Evolutionary conservation across 805 yeast genomes (phyloP), one percentile per base, ranked within the genome.

Genomic region (Zygotorulaspora florentina): DNA sequence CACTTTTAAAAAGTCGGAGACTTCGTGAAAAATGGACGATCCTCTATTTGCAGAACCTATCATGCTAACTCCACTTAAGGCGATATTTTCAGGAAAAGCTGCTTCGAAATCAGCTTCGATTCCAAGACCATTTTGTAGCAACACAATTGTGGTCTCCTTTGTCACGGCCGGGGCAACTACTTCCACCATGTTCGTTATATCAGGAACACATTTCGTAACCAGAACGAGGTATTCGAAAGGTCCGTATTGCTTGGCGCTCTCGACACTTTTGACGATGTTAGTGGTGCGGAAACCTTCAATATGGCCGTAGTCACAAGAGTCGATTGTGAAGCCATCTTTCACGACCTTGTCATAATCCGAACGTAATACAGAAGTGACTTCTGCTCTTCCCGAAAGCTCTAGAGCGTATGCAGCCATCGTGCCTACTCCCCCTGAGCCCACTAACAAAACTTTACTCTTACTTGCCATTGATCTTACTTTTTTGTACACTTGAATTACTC

Each of bases 351-450:
- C 73, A 59, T 78, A 81, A 53, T 78, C 80, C 13, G 85, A 76
- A 56, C 87, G 71, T n/a, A 81, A 69, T 10, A 83, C 79, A 8
- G 76, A 70, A 1, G 86, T 74, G 9, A 81, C 81, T 27, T 70
- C 72, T 3, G 76, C 71, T 27, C 70, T 65, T 1, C 74, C 74
- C 37, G 73, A 68, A 31, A 58, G 56, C 50, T 73, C 75, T 26
- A 85, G 67, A 0, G 84, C 77, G 39, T 79, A 73, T 0, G 91
- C 85, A 2, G 83, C 81, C 36, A 85, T 75, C 27, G 83, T 70
- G 25, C 93, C 95, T 11, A 85, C 89, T 30, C 90, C 93, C 11
- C 93, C 95, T 42, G 84, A 70, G 3, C 93, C 93, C 16, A 85
- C 72, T 10, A 85, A 64, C 15, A 84, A 68, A 3, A 80, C 75